Base-by-base conservation (phyloP, 2,329 filamentous ascomycete genomes). In the Sporothrix pallida region DNA sequence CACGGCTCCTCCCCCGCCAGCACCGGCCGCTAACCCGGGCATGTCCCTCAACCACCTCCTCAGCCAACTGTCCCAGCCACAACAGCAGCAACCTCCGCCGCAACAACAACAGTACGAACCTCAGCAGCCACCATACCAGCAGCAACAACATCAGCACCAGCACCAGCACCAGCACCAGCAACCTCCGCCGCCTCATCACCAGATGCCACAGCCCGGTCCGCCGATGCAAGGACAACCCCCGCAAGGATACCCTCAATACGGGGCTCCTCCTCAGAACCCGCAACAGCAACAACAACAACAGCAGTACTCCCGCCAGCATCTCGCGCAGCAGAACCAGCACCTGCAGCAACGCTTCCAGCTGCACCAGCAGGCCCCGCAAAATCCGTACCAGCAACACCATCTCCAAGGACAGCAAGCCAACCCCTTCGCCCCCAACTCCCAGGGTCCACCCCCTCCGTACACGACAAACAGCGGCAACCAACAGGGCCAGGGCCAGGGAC, bases 51-150 rank as follows among this genome's bases (percentile, higher is more conserved):
- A 42, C 48, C 69, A 37, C 62, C 63, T 23, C 31, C 31, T 37
- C 31, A 7, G 31, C 31, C 31, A 37, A 37, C 31, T n/a, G 60
- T 54, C 54, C 23, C n/a, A 54, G 17, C 42, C 67, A 31, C 72
- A 72, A 77, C 77, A 52, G 68, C 26, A 42, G 15, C 42, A 58
- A 31, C 72, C 72, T 77, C 77, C 52, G 69, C 26, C 26, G 1
- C 54, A 48, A 37, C 75, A 54, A 23, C 56, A n/a, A 8, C 58
- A 70, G n/a, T 67, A 63, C 26, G 65, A 70, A 3, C 20, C 20
- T 13, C 65, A 62, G 10, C 60, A 56, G 12, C 58, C 65, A 9
- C 74, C 62, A 12, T 60, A 58, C 42, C 23, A 56, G 20, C 72
- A 73, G 42, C 72, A 68, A 23, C 44, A 31, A n/a, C 60, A 48